Evolutionary conservation across 805 yeast genomes (phyloP).

Genomic region (Sungouiella blattae): DNA sequence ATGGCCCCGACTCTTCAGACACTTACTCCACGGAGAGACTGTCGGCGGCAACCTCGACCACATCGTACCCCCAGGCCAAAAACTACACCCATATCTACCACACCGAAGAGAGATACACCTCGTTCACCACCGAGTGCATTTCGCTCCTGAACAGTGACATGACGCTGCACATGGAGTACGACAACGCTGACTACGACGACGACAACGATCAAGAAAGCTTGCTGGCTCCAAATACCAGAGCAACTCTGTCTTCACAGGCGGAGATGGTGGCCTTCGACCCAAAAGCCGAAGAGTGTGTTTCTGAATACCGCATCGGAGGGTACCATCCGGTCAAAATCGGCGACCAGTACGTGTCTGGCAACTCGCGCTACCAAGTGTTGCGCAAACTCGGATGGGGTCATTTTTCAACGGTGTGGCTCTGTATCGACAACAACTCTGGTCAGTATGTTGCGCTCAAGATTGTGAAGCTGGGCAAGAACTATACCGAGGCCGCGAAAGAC

Average conservation of each 20-base stretch:
- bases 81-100: no score
- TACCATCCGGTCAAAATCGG: constrained; percentile 93
- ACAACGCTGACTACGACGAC: constrained; percentile 4
- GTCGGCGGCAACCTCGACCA: no score
- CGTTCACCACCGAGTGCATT: constrained; percentile 35
- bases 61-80: no score
- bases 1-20: background rate
- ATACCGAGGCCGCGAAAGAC: constrained; percentile 91
- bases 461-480: constrained; percentile 85
- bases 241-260: no score
- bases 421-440: constrained; percentile 79
- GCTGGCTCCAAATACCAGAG: no score
- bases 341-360: constrained; percentile 63
- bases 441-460: constrained; percentile 86
- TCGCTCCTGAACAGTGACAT: constrained; percentile 37
- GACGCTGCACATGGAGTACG: constrained; percentile 23
- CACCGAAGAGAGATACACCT: no score
- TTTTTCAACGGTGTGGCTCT: constrained; percentile 55
- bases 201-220: no score
- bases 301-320: constrained; percentile 89
- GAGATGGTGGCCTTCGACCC: constrained; percentile 27
- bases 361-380: constrained; percentile 67
- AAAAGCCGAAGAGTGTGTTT: constrained; percentile 75
- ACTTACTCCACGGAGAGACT: background rate
- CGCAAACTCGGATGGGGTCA: constrained; percentile 99